A percentile compares a stretch with the other conserved stretches of the same genome.
These are phyloP conservation scores for Claviceps paspali DNA, from an alignment of 2,329 filamentous ascomycete genomes.

Conservation along the genomic window DNA sequence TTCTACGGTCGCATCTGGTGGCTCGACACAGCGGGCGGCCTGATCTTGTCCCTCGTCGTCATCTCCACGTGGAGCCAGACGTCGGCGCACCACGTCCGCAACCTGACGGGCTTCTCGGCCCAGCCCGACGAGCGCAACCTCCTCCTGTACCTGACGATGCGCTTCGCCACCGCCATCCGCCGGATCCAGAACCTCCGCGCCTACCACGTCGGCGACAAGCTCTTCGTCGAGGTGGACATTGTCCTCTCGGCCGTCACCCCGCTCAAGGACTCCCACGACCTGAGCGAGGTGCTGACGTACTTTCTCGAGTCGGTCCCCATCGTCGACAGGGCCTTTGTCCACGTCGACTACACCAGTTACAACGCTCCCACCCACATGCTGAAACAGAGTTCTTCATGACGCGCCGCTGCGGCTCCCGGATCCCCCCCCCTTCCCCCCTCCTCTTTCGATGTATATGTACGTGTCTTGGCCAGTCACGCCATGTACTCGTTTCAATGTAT, in stretches of 20 bases:
- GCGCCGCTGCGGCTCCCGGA: too few species aligned
- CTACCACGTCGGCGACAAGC: slow-evolving; percentile 73
- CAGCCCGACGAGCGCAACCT: slow-evolving; percentile 72
- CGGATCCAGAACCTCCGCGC: slow-evolving; percentile 75
- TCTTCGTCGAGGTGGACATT: slow-evolving; percentile 70
- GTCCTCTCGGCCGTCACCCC: slow-evolving; percentile 64
- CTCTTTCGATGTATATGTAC: too few species aligned
- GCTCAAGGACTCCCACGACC: slow-evolving; percentile 66
- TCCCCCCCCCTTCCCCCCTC: too few species aligned
- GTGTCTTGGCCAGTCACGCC: too few species aligned
- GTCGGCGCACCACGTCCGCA: slow-evolving; percentile 61
- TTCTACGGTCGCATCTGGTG: slow-evolving; percentile 69
- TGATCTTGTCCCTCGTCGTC: slow-evolving; percentile 63
- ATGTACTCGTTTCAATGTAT: too few species aligned
- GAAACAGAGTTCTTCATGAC: slow-evolving; percentile 15
- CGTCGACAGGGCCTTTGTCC: slow-evolving; percentile 58
- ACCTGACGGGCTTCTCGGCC: slow-evolving; percentile 64
- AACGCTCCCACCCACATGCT: slow-evolving; percentile 46
- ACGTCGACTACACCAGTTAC: slow-evolving; percentile 48
- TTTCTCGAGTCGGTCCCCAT: slow-evolving; percentile 72
- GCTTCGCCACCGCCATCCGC: slow-evolving; percentile 75
- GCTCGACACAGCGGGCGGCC: slow-evolving; percentile 65
- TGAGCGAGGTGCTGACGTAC: slow-evolving; percentile 65
- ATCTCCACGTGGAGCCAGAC: slow-evolving; percentile 67
- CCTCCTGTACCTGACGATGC: slow-evolving; percentile 80